phyloP scores from a whole-genome alignment of 495 filamentous ascomycete genomes.

The Choiromyces venosus region DNA sequence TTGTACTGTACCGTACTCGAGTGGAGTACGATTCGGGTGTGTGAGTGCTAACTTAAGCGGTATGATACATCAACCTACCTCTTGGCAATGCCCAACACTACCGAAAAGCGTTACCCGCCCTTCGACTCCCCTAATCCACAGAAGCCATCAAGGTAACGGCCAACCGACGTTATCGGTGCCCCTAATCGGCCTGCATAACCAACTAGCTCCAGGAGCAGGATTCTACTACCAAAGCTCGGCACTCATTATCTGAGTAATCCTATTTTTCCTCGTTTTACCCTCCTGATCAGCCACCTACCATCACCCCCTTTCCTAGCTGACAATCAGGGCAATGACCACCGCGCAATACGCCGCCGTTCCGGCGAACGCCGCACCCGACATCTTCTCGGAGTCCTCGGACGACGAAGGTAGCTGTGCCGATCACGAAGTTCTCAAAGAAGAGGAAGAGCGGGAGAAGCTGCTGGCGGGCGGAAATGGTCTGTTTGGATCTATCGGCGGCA shows the following conservation, averaged over 20 bases:
- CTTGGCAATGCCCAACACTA: not conserved
- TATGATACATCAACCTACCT: too few species aligned
- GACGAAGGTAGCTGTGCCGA: constrained; percentile 14
- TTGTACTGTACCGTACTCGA: too few species aligned
- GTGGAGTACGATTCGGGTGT: too few species aligned
- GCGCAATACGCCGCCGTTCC: constrained; percentile 28
- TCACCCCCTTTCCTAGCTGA: not conserved
- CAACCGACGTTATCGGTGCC: not conserved
- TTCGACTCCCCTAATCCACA: not conserved
- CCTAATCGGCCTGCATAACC: not conserved
- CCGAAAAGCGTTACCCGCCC: not conserved
- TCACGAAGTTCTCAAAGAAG: constrained; percentile 66
- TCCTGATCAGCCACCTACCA: not conserved
- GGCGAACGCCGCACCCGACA: constrained; percentile 1
- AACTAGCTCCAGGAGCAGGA: not conserved
- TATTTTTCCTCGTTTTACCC: not conserved
- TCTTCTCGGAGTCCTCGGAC: constrained; percentile 5
- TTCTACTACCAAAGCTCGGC: not conserved
- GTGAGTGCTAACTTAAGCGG: too few species aligned
- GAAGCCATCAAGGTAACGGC: not conserved
- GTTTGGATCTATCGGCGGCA: constrained; percentile 39
- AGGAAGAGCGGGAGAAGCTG: constrained; percentile 80
- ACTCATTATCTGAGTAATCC: not conserved
- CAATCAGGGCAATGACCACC: not conserved
- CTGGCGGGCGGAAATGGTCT: constrained; percentile 50